These are phyloP conservation scores for Termitomyces sp. DNA, from an alignment of 768 basidiomycete genomes.

Conservation along the genomic window DNA sequence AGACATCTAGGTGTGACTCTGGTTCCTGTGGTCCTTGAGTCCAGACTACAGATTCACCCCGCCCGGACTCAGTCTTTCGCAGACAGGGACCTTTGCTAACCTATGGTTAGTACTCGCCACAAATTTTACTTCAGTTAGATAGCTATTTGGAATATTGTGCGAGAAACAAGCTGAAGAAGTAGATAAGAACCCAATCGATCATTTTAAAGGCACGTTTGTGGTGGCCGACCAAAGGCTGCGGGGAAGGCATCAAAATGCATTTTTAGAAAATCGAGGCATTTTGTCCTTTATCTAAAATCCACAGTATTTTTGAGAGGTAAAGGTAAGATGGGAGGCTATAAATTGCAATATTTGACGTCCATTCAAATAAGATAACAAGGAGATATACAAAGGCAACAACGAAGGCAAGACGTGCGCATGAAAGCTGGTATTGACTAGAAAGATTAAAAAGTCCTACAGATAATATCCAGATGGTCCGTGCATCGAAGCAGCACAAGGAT, in stretches of 20 bases:
- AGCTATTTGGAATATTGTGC: not conserved
- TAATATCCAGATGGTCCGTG: slow-evolving; percentile 9
- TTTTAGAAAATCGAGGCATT: not conserved
- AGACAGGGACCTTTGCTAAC: not conserved
- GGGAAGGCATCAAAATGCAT: not conserved
- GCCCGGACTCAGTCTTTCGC: not conserved
- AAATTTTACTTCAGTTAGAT: not conserved
- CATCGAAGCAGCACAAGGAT: slow-evolving; percentile 7
- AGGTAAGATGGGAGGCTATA: not conserved
- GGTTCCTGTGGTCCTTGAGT: not conserved
- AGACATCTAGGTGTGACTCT: not conserved
- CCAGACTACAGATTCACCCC: not conserved
- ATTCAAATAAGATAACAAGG: not conserved
- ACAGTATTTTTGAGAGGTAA: not conserved
- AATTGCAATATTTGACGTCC: not conserved
- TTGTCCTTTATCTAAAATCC: not conserved
- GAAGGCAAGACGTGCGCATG: not conserved
- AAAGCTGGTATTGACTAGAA: not conserved
- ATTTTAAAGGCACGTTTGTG: not conserved
- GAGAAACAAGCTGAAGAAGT: not conserved
- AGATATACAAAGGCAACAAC: not conserved
- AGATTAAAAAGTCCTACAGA: slow-evolving; percentile 7
- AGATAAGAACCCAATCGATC: not conserved
- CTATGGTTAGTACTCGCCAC: not conserved
- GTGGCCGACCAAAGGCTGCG: not conserved